Evolutionary conservation across 2,329 filamentous ascomycete species (phyloP).

Genomic region (Alternaria novae-zelandiae): DNA sequence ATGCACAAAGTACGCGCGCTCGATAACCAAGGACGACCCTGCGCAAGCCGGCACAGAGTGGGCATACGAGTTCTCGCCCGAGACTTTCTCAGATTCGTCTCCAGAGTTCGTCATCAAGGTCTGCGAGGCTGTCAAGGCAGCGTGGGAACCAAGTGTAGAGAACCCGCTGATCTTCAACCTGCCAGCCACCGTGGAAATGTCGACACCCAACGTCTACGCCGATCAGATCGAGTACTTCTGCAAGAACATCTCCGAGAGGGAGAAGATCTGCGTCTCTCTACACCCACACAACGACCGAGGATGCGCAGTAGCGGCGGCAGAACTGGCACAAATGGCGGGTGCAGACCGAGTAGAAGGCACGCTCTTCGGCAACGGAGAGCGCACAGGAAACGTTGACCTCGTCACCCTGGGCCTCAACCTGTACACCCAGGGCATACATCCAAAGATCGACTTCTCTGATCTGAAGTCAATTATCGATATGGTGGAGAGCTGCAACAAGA

Average conservation of each 20-base stretch:
- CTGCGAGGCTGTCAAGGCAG: conserved; percentile 91
- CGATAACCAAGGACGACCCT: conserved; percentile 83
- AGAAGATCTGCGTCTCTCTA: conserved; percentile 86
- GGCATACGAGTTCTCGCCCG: conserved; percentile 84
- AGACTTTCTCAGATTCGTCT: conserved; percentile 88
- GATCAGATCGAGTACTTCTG: conserved; percentile 98
- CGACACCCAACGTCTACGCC: conserved; percentile 93
- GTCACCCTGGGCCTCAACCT: conserved; percentile 92
- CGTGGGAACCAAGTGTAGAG: conserved; percentile 82
- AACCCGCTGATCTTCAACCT: conserved; percentile 95
- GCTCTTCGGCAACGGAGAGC: conserved; percentile 91
- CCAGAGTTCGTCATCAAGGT: conserved; percentile 83
- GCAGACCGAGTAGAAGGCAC: conserved; percentile 94
- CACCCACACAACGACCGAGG: conserved; percentile 96
- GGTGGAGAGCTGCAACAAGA: conserved; percentile 93
- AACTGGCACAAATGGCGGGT: conserved; percentile 94
- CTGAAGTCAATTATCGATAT: conserved; percentile 84
- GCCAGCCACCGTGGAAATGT: conserved; percentile 93
- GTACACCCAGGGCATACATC: conserved; percentile 89
- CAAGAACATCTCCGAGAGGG: conserved; percentile 78
- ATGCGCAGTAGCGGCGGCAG: conserved; percentile 85
- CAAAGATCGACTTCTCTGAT: conserved; percentile 89
- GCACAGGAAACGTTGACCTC: conserved; percentile 93
- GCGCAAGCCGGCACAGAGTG: conserved; percentile 66
- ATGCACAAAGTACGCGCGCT: conserved; percentile 85